Evolutionary conservation across 2,329 filamentous ascomycete genomes (phyloP), one percentile per base, ranked within the genome.

Genomic region (Neonectria punicea): DNA sequence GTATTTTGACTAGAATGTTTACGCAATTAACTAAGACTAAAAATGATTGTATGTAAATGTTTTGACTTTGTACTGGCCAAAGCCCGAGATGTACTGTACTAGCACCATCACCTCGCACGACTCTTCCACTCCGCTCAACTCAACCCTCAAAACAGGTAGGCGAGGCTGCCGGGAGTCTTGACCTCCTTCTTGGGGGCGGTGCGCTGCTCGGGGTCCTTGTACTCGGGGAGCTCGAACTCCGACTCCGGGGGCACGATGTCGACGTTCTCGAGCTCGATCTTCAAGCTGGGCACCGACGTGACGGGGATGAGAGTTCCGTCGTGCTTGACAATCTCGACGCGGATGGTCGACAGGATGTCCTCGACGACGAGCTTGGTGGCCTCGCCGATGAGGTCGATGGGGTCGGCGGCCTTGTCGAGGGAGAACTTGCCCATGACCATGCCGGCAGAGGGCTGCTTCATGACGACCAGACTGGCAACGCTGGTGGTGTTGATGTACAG

Each of bases 371-470:
- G 62, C 3, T 64, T 58, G 41, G 62, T 60, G 41, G 61, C 62
- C 53, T 63, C 53, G 1, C 18, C 55, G 73, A 70, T 36, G 89
- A 90, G 0, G 88, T 90, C 4, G 3, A 43, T 11, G 13, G 61
- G 61, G 73, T 92, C 90, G 77, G 94, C 92, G 7, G 92, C 92
- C 70, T 90, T 89, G 65, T 81, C 80, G 44, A 84, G 78, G 53
- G 83, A 78, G 43, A 81, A 73, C 25, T 72, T 73, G 18, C 75
- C 79, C 60, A 77, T 67, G 11, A 77, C 50, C 20, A 65, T 70
- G 49, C 79, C 80, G 8, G 60, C 62, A 1, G 67, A 62, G 30
- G 79, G 80, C 66, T 78, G 77, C 62, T 68, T 72, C 75, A 81
- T 77, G 43, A 82, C 70, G 0, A 79, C 76, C 43, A 81, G 67